These are phyloP conservation scores for Mycena galericulata DNA, from an alignment of 768 basidiomycete species.

Conservation along the genomic window DNA sequence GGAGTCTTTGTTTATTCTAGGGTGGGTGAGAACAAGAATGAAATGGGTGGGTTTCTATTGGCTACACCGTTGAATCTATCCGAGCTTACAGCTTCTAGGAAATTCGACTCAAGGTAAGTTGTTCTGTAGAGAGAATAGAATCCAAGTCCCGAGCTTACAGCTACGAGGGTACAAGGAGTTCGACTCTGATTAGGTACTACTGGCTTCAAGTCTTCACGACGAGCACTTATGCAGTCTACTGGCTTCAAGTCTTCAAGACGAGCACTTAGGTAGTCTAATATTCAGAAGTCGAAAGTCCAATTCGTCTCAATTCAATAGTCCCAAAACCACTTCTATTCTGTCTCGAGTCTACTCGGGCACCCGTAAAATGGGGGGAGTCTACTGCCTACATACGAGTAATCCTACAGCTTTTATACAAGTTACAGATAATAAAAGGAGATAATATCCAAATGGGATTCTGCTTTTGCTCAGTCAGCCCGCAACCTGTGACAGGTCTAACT, in stretches of 20 bases:
- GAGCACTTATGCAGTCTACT: neutral
- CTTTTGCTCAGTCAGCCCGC: neutral
- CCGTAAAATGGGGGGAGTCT: conserved; percentile 1
- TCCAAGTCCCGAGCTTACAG: neutral
- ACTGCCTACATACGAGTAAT: neutral
- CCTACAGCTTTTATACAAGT: neutral
- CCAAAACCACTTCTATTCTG: neutral
- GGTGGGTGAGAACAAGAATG: neutral
- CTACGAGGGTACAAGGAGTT: neutral
- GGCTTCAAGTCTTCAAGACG: too few species aligned
- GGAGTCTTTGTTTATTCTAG: neutral
- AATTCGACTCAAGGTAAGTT: too few species aligned
- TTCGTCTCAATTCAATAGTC: neutral
- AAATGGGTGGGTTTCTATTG: neutral
- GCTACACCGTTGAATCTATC: neutral
- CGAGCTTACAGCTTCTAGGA: conserved; percentile 1
- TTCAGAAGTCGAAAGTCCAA: neutral
- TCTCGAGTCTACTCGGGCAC: neutral
- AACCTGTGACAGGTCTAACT: neutral
- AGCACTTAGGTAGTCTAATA: neutral
- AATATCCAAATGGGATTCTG: neutral
- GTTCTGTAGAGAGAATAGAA: too few species aligned
- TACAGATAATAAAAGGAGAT: conserved; percentile 11
- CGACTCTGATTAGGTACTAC: too few species aligned
- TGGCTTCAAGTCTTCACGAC: too few species aligned